Conservation (phyloP, 129 eudicot genomes). For the Flaveria ramosissima region DNA sequence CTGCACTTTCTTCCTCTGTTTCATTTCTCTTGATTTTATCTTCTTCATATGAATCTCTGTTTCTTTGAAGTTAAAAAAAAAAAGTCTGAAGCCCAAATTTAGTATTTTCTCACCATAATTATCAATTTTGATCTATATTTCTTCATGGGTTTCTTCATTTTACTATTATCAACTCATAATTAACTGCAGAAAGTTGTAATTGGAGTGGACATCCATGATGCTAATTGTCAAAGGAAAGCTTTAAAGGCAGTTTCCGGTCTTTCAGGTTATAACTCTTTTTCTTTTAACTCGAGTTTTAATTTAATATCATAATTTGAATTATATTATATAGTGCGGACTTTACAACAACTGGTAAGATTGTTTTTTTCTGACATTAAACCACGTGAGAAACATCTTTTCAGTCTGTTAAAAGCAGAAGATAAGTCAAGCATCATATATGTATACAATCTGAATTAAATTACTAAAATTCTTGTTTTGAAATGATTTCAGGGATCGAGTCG, state of each 20-base stretch:
- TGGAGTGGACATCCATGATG: background rate
- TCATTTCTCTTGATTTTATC: background rate
- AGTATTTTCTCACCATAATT: too few species aligned
- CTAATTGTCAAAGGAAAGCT: background rate
- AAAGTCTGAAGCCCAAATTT: too few species aligned
- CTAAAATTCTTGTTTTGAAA: background rate
- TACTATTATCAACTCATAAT: background rate
- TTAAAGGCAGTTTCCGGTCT: slow-evolving; percentile 6
- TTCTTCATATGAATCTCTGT: too few species aligned
- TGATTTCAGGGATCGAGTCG: slow-evolving; percentile 16
- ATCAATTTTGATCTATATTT: too few species aligned
- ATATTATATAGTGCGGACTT: too few species aligned
- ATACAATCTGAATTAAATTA: background rate
- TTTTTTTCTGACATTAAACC: too few species aligned
- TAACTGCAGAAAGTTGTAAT: background rate
- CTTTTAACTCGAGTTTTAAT: background rate
- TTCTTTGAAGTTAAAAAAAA: too few species aligned
- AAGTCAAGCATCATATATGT: too few species aligned
- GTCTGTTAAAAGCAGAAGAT: too few species aligned
- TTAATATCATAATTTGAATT: background rate
- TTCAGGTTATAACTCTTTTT: background rate
- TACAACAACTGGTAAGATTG: too few species aligned
- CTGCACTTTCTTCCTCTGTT: background rate
- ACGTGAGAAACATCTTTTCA: too few species aligned
- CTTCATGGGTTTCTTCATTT: background rate